Base-by-base conservation (phyloP, 345 rosid species). In the Eucalyptus lansdowneana region DNA sequence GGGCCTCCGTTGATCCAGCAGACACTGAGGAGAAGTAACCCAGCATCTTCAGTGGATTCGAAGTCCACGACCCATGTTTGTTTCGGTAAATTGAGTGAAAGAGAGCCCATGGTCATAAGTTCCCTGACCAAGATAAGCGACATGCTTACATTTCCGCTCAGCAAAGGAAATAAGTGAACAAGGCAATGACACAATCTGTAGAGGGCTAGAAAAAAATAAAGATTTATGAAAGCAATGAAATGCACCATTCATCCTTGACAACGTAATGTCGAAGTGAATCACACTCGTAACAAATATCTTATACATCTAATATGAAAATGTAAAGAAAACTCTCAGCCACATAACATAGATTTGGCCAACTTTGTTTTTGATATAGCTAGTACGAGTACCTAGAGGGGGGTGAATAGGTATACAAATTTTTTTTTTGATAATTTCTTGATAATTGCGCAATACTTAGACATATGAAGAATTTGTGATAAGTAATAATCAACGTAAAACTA, bases 101-200 rank as follows among this genome's bases (percentile, higher is more conserved):
- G 96, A 90, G 50, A 94, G 90, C 92, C 95, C 50, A 37, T 95
- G 89, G 42, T 92, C 83, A 93, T 96, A 91, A 91, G 91, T 91
- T 93, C 97, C 10, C 92, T 97, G 87, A 93, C 96, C 16, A 93
- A 90, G 89, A 94, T 95, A 34, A 83, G 95, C 87, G 90, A 94
- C 90, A 89, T 90, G 50, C 96, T 95, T 56, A 93, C 56, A 90
- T 97, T 86, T 91, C 98, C 24, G 95, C 97, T 6, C 99, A 95
- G 83, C 96, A 94, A 65, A 90, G 95, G 94, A 95, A 97, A 92
- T 86, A 51, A 51, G 22, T 51, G 56, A 51, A 51, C 56, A 1
- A 51, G 56, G 56, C 22, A 51, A 51, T 17, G 54, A 17, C 54
- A 51, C 54, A 51, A 51, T 51, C 19, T 51, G 22, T 51, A 17